Evolutionary conservation across 2,329 filamentous ascomycete species (phyloP).

Genomic region (Aspergillus sp.): DNA sequence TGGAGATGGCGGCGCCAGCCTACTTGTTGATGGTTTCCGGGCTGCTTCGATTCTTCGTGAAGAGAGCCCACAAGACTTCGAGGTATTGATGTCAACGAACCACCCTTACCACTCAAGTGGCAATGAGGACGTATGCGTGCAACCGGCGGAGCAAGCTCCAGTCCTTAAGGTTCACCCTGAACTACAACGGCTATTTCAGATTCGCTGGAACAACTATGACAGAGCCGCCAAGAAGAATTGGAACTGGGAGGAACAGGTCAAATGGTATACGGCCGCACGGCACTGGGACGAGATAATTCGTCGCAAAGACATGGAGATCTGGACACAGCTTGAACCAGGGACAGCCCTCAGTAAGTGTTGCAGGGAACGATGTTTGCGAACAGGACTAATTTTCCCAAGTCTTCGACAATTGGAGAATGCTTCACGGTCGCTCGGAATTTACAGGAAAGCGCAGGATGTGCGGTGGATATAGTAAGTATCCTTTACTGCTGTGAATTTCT

Average conservation of each 20-base stretch:
- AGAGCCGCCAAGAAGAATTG: slow-evolving; percentile 67
- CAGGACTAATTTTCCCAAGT: slow-evolving; percentile 52
- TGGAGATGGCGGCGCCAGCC: slow-evolving; percentile 67
- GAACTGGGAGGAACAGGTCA: slow-evolving; percentile 49
- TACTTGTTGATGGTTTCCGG: slow-evolving; percentile 84
- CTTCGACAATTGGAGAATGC: slow-evolving; percentile 93
- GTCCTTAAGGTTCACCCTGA: slow-evolving; percentile 65
- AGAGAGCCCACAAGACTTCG: slow-evolving; percentile 59
- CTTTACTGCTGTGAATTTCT: not conserved
- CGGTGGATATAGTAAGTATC: slow-evolving; percentile 78
- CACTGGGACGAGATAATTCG: slow-evolving; percentile 72
- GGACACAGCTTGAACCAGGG: slow-evolving; percentile 80
- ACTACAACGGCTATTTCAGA: slow-evolving; percentile 55
- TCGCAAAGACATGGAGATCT: slow-evolving; percentile 67
- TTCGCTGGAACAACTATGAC: slow-evolving; percentile 95
- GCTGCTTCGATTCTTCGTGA: slow-evolving; percentile 63
- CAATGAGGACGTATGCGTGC: slow-evolving; percentile 78
- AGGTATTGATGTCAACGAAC: slow-evolving; percentile 56
- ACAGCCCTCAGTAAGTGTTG: slow-evolving; percentile 66
- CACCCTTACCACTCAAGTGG: slow-evolving; percentile 83
- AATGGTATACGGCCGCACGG: slow-evolving; percentile 79
- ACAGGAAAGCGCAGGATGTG: slow-evolving; percentile 84
- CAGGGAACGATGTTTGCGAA: not conserved
- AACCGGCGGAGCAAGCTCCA: slow-evolving; percentile 68
- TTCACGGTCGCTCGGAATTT: slow-evolving; percentile 84